Percentiles rank a stretch among this genome's conserved stretches.
Conservation (phyloP, 108 stramenopile species). For the Conticribra weissflogii region DNA sequence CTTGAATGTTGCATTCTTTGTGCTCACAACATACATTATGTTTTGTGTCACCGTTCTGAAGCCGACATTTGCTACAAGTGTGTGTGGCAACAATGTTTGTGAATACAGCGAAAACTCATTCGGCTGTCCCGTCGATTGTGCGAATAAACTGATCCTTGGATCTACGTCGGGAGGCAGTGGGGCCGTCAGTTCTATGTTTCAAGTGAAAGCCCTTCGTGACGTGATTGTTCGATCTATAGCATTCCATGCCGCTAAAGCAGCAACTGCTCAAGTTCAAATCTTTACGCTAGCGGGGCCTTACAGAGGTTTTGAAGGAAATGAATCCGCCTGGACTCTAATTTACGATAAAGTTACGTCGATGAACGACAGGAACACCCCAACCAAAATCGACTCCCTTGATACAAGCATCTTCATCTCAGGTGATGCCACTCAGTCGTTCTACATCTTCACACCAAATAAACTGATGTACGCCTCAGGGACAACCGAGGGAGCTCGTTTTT, state of each 20-base stretch:
- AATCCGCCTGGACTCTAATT: conserved; percentile 1
- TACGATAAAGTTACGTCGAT: conserved; percentile 5
- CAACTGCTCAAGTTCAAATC: not conserved
- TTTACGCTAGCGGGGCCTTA: conserved; percentile 4
- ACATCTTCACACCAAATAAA: not conserved
- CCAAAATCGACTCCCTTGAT: conserved; percentile 8
- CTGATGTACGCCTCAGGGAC: too few relatives aligned
- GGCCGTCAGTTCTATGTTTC: conserved; percentile 10
- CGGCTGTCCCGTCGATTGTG: conserved; percentile 8
- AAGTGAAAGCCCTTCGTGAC: conserved; percentile 1
- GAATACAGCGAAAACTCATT: conserved; percentile 1
- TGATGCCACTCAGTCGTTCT: not conserved
- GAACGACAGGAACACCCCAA: conserved; percentile 5
- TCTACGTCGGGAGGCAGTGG: not conserved
- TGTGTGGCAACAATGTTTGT: conserved; percentile 18
- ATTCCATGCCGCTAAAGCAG: not conserved
- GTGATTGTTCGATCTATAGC: conserved; percentile 4
- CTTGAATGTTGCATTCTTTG: too few relatives aligned
- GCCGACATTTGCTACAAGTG: too few relatives aligned
- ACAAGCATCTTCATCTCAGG: not conserved
- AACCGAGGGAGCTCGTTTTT: too few relatives aligned
- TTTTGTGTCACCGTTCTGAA: too few relatives aligned
- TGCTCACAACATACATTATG: too few relatives aligned
- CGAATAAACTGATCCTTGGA: not conserved
- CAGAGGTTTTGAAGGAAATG: not conserved